phyloP scores from a whole-genome alignment of 169 alveolate species.

The Cardiosporidium cionae region DNA sequence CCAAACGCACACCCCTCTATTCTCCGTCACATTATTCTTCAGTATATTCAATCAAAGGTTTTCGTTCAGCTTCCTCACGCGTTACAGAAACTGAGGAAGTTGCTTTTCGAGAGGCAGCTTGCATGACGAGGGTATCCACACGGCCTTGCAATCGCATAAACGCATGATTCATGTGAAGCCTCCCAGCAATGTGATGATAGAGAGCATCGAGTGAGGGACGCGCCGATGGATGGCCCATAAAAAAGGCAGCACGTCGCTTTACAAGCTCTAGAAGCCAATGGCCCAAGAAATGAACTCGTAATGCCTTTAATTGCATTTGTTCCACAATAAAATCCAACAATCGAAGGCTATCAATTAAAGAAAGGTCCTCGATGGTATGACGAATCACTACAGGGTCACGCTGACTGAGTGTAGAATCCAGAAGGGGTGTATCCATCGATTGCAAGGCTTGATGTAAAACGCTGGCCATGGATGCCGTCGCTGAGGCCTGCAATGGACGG shows the following conservation, averaged over 20 bases:
- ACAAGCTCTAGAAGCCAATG: neutral
- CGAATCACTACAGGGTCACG: neutral
- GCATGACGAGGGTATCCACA: neutral
- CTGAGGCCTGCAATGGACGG: no score
- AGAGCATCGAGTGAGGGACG: neutral
- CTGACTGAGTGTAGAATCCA: neutral
- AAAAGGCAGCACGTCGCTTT: neutral
- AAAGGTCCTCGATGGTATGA: neutral
- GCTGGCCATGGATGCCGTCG: no score
- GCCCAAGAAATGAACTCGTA: neutral
- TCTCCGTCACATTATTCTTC: neutral
- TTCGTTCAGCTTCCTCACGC: neutral
- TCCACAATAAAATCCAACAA: neutral
- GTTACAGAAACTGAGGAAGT: neutral
- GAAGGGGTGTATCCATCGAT: neutral
- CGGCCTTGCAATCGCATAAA: neutral
- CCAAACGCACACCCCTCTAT: neutral
- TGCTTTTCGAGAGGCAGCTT: neutral
- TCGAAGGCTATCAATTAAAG: neutral
- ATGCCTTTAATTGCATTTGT: neutral
- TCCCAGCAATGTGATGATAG: neutral
- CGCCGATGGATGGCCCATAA: neutral
- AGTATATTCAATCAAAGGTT: neutral
- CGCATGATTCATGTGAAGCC: neutral
- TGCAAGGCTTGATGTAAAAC: neutral